phyloP scores from a whole-genome alignment of 1,284 basidiomycete genomes.

The Mycosarcoma mackinlayi region DNA sequence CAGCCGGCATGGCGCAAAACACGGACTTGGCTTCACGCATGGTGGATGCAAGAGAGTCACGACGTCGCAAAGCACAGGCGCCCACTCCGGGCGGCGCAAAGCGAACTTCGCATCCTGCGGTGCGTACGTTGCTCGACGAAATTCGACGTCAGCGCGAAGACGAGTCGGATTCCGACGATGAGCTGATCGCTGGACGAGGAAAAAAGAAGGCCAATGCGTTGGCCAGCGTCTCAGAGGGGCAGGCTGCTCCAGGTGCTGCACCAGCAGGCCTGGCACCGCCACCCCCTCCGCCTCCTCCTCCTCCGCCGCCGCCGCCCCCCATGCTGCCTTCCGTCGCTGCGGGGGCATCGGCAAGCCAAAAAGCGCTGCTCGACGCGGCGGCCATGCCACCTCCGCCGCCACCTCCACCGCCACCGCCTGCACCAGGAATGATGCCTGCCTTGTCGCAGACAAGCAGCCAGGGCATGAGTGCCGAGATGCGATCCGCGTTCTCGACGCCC shows the following conservation, averaged over 20 bases:
- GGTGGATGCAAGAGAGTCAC: constrained; percentile 61
- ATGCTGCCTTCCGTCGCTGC: constrained; percentile 32
- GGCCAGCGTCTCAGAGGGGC: constrained; percentile 15
- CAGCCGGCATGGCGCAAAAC: constrained; percentile 65
- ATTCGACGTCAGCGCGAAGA: constrained; percentile 54
- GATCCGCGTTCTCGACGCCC: constrained; percentile 50
- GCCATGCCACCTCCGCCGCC: constrained; percentile 53
- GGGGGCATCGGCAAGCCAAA: constrained; percentile 11
- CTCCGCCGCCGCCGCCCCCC: constrained; percentile 41
- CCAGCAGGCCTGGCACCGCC: constrained; percentile 23
- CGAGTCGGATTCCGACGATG: constrained; percentile 50
- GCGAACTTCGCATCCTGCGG: constrained; percentile 46
- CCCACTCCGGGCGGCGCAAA: constrained; percentile 17
- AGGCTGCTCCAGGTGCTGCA: constrained; percentile 4
- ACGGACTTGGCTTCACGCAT: constrained; percentile 62
- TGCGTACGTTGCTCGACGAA: constrained; percentile 55
- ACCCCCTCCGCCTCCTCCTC: constrained; percentile 43
- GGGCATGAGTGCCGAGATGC: constrained; percentile 23
- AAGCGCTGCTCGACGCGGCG: constrained; percentile 30
- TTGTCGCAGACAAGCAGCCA: constrained; percentile 19
- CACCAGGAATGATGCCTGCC: constrained; percentile 32
- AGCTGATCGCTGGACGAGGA: constrained; percentile 33
- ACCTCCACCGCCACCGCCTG: constrained; percentile 48
- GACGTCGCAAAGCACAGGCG: constrained; percentile 36
- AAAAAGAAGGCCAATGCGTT: constrained; percentile 36